phyloP scores from a whole-genome alignment of 352 stramenopile genomes.

The Phytopythium sindhum region DNA sequence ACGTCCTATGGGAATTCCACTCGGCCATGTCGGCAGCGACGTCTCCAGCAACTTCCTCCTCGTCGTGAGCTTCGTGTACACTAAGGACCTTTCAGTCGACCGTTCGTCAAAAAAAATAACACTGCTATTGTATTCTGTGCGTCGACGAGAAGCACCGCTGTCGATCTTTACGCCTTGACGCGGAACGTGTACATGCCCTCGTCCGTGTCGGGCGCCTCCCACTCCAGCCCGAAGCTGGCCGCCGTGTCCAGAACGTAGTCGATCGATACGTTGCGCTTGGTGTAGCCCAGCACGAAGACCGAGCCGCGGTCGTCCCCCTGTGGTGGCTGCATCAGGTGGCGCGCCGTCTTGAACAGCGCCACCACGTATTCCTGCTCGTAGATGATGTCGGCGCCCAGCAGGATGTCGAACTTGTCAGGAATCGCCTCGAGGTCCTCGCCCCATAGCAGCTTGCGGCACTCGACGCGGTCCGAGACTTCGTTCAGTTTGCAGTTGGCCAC shows the following conservation, averaged over 20 bases:
- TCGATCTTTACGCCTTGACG: conserved; percentile 19
- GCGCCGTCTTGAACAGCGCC: conserved; percentile 49
- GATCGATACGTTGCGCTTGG: conserved; percentile 65
- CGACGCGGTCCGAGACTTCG: conserved; percentile 26
- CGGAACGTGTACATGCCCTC: conserved; percentile 60
- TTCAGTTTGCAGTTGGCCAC: conserved; percentile 56
- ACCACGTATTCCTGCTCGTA: conserved; percentile 59
- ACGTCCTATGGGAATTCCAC: conserved; percentile 44
- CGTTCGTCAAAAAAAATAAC: conserved; percentile 1
- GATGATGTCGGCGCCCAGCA: conserved; percentile 61
- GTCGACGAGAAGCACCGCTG: neutral
- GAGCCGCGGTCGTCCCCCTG: conserved; percentile 14
- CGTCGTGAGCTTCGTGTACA: conserved; percentile 2
- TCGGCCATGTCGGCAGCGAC: neutral
- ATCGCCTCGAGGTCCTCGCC: conserved; percentile 38
- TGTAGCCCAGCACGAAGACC: conserved; percentile 59
- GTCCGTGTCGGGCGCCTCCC: conserved; percentile 35
- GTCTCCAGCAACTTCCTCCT: conserved; percentile 5
- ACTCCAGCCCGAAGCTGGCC: conserved; percentile 61
- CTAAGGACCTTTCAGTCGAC: neutral
- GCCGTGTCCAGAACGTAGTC: conserved; percentile 57
- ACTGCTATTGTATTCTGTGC: neutral
- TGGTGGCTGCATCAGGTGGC: conserved; percentile 32
- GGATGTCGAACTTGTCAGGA: conserved; percentile 44
- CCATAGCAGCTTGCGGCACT: conserved; percentile 51